Conservation (phyloP, 2,329 filamentous ascomycete species). For the Passalora sequoiae region DNA sequence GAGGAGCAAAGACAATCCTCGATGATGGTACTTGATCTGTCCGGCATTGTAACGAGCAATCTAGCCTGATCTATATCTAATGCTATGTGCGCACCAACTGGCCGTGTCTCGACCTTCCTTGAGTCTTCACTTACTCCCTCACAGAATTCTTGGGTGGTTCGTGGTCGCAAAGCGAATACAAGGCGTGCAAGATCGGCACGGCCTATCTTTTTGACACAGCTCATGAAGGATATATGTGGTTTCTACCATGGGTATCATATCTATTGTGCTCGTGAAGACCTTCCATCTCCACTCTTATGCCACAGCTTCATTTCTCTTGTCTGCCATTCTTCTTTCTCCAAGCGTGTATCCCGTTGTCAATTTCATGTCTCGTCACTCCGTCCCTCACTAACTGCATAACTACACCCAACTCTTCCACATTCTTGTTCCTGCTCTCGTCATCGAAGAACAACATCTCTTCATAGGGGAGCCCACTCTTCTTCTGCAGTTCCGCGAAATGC, state of each 20-base stretch:
- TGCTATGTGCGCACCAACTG: too few relatives aligned
- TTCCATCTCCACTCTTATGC: background rate
- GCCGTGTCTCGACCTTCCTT: too few relatives aligned
- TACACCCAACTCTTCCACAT: slow-evolving; percentile 74
- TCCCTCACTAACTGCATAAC: slow-evolving; percentile 78
- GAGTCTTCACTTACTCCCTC: too few relatives aligned
- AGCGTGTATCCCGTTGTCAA: slow-evolving; percentile 71
- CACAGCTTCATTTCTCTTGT: slow-evolving; percentile 15
- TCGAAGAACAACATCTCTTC: slow-evolving; percentile 95
- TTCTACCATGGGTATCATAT: background rate
- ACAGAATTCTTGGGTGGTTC: too few relatives aligned
- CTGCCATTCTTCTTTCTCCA: slow-evolving; percentile 71
- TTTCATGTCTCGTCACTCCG: slow-evolving; percentile 68
- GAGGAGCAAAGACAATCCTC: too few relatives aligned
- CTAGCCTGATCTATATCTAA: too few relatives aligned
- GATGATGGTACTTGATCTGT: too few relatives aligned
- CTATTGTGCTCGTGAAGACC: background rate
- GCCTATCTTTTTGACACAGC: too few relatives aligned
- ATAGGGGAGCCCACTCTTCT: slow-evolving; percentile 64
- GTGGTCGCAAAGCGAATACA: too few relatives aligned
- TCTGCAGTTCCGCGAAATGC: slow-evolving; percentile 71
- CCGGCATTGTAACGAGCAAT: too few relatives aligned
- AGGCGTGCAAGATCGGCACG: too few relatives aligned
- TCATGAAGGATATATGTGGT: too few relatives aligned
- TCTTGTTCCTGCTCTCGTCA: slow-evolving; percentile 79